Evolutionary conservation across 2,329 filamentous ascomycete species (phyloP).

Genomic region (Venturia oleaginea): DNA sequence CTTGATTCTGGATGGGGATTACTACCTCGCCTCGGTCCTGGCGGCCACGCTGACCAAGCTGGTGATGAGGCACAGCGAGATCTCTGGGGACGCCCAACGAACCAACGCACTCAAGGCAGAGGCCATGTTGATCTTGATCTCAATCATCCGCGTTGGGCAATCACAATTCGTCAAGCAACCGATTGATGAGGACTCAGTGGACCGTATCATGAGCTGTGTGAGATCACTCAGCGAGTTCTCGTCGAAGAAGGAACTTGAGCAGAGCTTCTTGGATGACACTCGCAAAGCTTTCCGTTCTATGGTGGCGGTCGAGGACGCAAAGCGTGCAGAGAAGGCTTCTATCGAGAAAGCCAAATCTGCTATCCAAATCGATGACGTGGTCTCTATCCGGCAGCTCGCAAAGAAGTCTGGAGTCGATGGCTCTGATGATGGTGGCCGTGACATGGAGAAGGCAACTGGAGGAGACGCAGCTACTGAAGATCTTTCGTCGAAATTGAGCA

Average conservation of each 20-base stretch:
- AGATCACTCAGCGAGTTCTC: slow-evolving; percentile 84
- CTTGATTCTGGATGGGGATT: slow-evolving; percentile 72
- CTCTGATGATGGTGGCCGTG: slow-evolving; percentile 75
- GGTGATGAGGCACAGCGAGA: slow-evolving; percentile 93
- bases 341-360: slow-evolving; percentile 88
- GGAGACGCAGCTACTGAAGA: slow-evolving; percentile 80
- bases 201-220: slow-evolving; percentile 96
- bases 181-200: slow-evolving; percentile 97
- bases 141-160: slow-evolving; percentile 92
- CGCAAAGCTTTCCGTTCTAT: slow-evolving; percentile 92
- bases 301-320: slow-evolving; percentile 96
- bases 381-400: slow-evolving; percentile 83
- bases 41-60: slow-evolving; percentile 93
- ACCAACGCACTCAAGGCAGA: slow-evolving; percentile 68
- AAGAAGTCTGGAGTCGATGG: slow-evolving; percentile 83
- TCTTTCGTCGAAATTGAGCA: slow-evolving; percentile 84
- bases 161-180: slow-evolving; percentile 97
- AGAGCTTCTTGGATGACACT: slow-evolving; percentile 89
- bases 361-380: slow-evolving; percentile 90
- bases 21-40: slow-evolving; percentile 91
- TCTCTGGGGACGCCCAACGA: slow-evolving; percentile 73
- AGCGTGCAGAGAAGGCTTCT: slow-evolving; percentile 89
- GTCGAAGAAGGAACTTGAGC: slow-evolving; percentile 81
- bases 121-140: slow-evolving; percentile 99
- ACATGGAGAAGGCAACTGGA: slow-evolving; percentile 88